Base-by-base conservation (phyloP, 345 rosid species). In the Populus nigra region DNA sequence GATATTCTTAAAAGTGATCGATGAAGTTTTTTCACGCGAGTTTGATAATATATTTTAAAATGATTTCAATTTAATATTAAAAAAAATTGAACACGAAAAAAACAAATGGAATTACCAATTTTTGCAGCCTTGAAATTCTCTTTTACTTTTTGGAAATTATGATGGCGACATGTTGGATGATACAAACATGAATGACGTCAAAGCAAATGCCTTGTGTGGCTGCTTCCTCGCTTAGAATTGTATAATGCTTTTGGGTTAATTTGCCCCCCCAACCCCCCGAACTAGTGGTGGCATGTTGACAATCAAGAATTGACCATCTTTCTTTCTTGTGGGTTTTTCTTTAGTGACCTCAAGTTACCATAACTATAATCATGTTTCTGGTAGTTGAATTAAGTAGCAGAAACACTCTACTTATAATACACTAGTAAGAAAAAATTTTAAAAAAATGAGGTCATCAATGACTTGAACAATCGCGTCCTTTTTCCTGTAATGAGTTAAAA, bases 221-320 rank as follows among this genome's bases (percentile, higher is more conserved):
- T 36, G 20, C 25, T 13, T 23, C 15, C 25, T 41, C 17, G 35
- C 41, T 61, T 38, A 8, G 0, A 73, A 23, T 23, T 36, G 23
- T 62, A 35, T 17, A 6, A 18, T 59, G 27, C 57, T 17, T 38
- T 41, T 9, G 76, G 11, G 69, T 73, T 25, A 73, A 62, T 27
- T 27, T 29, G 57, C 16, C 39, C 41, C 57, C 69, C 70, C 22
- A 5, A 5, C n/a, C 57, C 57, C 16, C 20, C 47, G 9, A 43
- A 11, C 71, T 65, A 29, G 77, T 65, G 71, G 41, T 31, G 45
- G 62, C n/a, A 65, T 12, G 71, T 7, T 22, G 73, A 50, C 68
- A n/a, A 23, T 49, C 13, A 22, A 67, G 31, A 65, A 7, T 17
- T 36, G 27, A 15, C 39, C 66, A 43, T 55, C 38, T 25, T 68